Conservation (phyloP, 306 rosid genomes). For the Sicyos baderoa region DNA sequence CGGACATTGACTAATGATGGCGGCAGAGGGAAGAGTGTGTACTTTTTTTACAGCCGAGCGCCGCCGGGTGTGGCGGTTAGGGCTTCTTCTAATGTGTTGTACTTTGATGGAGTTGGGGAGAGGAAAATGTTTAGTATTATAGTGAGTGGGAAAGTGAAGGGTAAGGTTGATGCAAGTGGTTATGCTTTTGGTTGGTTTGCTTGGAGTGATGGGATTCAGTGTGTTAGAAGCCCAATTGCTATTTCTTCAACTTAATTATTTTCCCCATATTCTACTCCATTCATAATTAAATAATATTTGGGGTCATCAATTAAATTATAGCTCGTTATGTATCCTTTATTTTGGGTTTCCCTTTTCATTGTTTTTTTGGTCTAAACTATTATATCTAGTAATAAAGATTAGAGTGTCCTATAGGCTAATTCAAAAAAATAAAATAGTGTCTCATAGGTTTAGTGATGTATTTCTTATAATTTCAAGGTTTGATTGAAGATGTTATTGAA, state of each 20-base stretch:
- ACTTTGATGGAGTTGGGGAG: constrained; percentile 51
- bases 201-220: constrained; percentile 38
- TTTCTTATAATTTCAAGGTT: no score
- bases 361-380: no score
- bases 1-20: constrained; percentile 84
- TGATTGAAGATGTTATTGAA: no score
- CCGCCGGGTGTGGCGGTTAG: constrained; percentile 42
- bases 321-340: no score
- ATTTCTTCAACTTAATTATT: constrained; percentile 31
- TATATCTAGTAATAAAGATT: no score
- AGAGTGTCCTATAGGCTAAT: no score
- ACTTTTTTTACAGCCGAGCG: constrained; percentile 44
- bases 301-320: no score
- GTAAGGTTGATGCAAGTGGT: constrained; percentile 19
- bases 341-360: no score
- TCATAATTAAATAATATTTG: no score
- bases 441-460: no score
- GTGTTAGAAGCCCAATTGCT: constrained; percentile 66
- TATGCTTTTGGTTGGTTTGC: constrained; percentile 68
- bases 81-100: constrained; percentile 49
- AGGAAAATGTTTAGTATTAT: constrained; percentile 47
- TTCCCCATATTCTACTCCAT: no score
- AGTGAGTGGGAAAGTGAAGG: constrained; percentile 30
- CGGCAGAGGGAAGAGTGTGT: constrained; percentile 38
- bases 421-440: no score